phyloP scores from a whole-genome alignment of 73 alveolate species.

The Paramecium caudatum region DNA sequence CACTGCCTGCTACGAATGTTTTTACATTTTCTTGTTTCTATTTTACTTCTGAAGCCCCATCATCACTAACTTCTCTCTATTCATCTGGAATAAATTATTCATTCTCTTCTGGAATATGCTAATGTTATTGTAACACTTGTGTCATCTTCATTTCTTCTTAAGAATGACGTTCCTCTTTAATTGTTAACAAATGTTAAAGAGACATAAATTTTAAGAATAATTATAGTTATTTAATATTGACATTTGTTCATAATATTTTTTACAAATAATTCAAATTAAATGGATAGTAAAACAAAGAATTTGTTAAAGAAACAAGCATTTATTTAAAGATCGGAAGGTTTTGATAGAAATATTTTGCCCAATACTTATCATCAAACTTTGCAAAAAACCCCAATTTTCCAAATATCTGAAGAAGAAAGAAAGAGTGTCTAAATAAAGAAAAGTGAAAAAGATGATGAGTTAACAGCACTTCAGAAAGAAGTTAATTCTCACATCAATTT shows the following conservation, averaged over 20 bases:
- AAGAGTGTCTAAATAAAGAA: background rate
- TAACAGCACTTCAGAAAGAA: background rate
- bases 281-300: conserved; percentile 23
- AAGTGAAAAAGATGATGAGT: background rate
- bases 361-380: background rate
- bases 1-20: conserved; percentile 5
- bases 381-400: background rate
- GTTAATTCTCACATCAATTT: background rate
- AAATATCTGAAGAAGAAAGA: background rate
- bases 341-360: background rate
- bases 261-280: conserved; percentile 12
- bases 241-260: no score
- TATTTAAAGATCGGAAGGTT: background rate
- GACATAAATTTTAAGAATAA: no score
- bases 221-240: no score
- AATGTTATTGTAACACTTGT: background rate
- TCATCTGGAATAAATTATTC: conserved; percentile 16
- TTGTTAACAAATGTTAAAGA: conserved; percentile 22
- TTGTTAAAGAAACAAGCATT: background rate
- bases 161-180: conserved; percentile 30
- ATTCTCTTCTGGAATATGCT: background rate
- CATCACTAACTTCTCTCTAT: conserved; percentile 6
- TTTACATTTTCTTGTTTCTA: conserved; percentile 10
- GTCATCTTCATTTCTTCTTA: conserved; percentile 1
- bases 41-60: background rate